Conservation (phyloP, 2,329 filamentous ascomycete species). For the Aspergillus unguis region DNA sequence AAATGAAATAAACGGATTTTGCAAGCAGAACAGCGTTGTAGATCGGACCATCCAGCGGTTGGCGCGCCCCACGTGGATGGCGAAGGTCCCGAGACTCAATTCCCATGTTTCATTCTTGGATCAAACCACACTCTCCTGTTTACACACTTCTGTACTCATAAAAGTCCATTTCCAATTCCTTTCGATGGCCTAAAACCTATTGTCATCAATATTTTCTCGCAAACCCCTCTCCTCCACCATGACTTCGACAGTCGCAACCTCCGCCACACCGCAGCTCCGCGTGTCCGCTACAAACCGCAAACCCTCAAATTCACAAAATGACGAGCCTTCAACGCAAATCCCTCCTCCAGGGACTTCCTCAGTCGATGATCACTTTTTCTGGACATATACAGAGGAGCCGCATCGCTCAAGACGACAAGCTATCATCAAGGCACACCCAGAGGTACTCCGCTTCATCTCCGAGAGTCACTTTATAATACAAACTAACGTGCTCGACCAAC, state of each 20-base stretch:
- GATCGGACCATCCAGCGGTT: conserved; percentile 17
- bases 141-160: neutral
- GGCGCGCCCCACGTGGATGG: conserved; percentile 39
- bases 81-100: conserved; percentile 24
- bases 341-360: conserved; percentile 31
- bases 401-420: conserved; percentile 85
- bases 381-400: conserved; percentile 98
- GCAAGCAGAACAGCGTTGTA: neutral
- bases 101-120: conserved; percentile 15
- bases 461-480: neutral
- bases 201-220: neutral
- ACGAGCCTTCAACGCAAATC: conserved; percentile 23
- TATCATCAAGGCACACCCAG: conserved; percentile 97
- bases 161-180: neutral
- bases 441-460: conserved; percentile 54
- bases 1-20: conserved; percentile 5
- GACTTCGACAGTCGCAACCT: conserved; percentile 30
- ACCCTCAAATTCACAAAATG: conserved; percentile 13
- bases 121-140: conserved; percentile 4
- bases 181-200: conserved; percentile 22
- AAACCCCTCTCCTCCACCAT: conserved; percentile 14
- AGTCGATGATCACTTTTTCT: conserved; percentile 72
- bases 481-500: conserved; percentile 1
- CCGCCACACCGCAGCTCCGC: conserved; percentile 32
- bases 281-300: conserved; percentile 30